Conservation (phyloP, 345 rosid species). For the Euphorbia peplus region DNA sequence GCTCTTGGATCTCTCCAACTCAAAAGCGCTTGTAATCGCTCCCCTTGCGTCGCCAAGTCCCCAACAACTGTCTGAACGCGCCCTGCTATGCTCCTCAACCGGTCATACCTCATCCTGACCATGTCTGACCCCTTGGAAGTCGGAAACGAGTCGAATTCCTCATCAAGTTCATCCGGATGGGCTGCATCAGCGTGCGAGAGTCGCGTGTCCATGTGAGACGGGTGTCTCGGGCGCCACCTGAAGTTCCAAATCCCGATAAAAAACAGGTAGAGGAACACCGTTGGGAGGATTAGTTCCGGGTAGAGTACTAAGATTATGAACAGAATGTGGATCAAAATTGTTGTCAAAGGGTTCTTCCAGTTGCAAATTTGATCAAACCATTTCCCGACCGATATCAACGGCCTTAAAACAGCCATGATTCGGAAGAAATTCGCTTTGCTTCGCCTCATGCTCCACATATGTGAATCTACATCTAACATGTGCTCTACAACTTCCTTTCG, state of each 20-base stretch:
- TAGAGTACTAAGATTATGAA: slow-evolving; percentile 31
- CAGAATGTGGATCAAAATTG: slow-evolving; percentile 29
- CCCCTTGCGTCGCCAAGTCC: slow-evolving; percentile 34
- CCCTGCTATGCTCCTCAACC: slow-evolving; percentile 31
- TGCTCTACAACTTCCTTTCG: slow-evolving; percentile 31
- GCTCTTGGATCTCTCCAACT: slow-evolving; percentile 38
- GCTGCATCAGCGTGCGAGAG: slow-evolving; percentile 28
- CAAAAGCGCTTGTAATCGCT: slow-evolving; percentile 29
- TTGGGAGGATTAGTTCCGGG: slow-evolving; percentile 31
- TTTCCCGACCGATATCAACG: slow-evolving; percentile 27
- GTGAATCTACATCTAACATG: slow-evolving; percentile 34
- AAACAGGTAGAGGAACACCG: slow-evolving; percentile 31
- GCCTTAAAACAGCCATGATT: slow-evolving; percentile 25
- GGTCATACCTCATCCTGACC: slow-evolving; percentile 27
- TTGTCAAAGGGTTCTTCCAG: slow-evolving; percentile 32
- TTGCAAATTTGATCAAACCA: slow-evolving; percentile 36
- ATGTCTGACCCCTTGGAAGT: slow-evolving; percentile 26
- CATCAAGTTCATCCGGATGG: slow-evolving; percentile 31
- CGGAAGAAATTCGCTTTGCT: slow-evolving; percentile 36
- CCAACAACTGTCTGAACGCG: slow-evolving; percentile 33
- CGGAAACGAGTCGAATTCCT: slow-evolving; percentile 30
- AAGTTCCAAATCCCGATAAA: slow-evolving; percentile 31
- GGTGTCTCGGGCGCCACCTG: slow-evolving; percentile 28
- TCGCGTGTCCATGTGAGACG: slow-evolving; percentile 30
- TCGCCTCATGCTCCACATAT: slow-evolving; percentile 38